A percentile compares a stretch with the other conserved stretches of the same genome.
Conservation (phyloP, 2,329 filamentous ascomycete species). For the Nemania sp. region DNA sequence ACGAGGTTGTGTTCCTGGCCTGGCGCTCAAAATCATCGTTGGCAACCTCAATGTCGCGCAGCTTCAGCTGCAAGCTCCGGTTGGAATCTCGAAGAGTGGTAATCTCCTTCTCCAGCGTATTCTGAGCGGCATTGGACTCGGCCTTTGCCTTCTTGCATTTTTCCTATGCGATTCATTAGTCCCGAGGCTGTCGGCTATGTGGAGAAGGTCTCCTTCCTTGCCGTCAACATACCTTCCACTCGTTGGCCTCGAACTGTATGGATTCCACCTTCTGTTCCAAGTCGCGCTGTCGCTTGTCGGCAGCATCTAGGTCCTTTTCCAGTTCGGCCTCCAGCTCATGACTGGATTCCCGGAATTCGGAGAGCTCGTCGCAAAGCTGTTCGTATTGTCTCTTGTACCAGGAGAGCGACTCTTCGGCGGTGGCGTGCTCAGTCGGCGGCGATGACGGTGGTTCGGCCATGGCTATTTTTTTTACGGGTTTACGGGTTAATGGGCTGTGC, state of each 20-base stretch:
- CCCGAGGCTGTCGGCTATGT: neutral
- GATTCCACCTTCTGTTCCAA: constrained; percentile 86
- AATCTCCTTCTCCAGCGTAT: constrained; percentile 90
- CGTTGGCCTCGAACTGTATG: constrained; percentile 86
- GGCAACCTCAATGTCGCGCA: constrained; percentile 94
- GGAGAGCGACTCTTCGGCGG: constrained; percentile 74
- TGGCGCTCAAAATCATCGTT: constrained; percentile 99
- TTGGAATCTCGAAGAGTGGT: constrained; percentile 86
- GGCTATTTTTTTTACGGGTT: constrained; percentile 17
- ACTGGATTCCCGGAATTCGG: constrained; percentile 92
- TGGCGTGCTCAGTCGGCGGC: constrained; percentile 59
- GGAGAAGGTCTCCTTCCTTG: neutral
- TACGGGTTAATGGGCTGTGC: neutral
- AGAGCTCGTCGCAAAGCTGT: constrained; percentile 84
- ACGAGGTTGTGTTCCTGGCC: constrained; percentile 92
- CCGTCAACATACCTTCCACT: constrained; percentile 86
- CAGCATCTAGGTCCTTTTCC: constrained; percentile 93
- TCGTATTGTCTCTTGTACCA: constrained; percentile 98
- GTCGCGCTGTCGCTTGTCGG: constrained; percentile 87
- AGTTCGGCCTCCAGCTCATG: constrained; percentile 92
- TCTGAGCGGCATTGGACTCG: constrained; percentile 85
- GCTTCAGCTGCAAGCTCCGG: constrained; percentile 76
- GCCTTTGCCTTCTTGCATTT: constrained; percentile 96
- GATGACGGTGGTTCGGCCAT: constrained; percentile 68
- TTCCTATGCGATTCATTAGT: constrained; percentile 56